These are phyloP conservation scores for Dipsacomyces acuminosporus DNA, from an alignment of 371 early-diverging fungal genomes.

Conservation along the genomic window DNA sequence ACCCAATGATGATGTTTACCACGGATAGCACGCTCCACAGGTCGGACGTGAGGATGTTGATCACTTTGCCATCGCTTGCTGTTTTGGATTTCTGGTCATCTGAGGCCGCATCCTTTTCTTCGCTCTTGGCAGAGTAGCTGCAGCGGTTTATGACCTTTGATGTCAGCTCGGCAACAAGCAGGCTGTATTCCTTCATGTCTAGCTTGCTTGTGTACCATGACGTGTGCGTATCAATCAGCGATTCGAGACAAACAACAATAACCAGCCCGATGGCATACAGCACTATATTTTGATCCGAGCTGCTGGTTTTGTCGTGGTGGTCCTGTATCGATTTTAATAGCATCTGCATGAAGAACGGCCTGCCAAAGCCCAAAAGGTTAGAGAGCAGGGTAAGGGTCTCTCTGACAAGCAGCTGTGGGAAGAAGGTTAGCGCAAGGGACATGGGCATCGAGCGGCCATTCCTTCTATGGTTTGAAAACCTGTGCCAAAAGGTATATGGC, in stretches of 20 bases:
- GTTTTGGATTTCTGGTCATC: constrained; percentile 15
- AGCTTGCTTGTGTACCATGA: no score
- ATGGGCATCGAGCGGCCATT: constrained; percentile 18
- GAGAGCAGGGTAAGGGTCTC: constrained; percentile 12
- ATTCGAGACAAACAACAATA: constrained; percentile 43
- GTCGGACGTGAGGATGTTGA: constrained; percentile 86
- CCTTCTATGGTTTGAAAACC: constrained; percentile 8
- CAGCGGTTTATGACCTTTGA: constrained; percentile 38
- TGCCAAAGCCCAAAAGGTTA: constrained; percentile 24
- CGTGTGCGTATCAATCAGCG: no score
- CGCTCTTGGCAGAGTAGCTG: constrained; percentile 3
- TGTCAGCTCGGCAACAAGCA: constrained; percentile 45
- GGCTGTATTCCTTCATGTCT: no score
- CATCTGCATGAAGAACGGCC: constrained; percentile 47
- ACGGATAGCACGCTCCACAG: constrained; percentile 56
- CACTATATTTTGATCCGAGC: constrained; percentile 42
- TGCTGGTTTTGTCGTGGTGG: constrained; percentile 1
- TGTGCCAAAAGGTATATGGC: constrained; percentile 36
- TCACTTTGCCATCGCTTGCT: constrained; percentile 62
- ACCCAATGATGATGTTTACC: constrained; percentile 53
- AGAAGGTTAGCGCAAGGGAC: constrained; percentile 34
- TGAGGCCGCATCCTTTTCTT: constrained; percentile 4
- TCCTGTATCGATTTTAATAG: constrained; percentile 41
- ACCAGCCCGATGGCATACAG: constrained; percentile 59
- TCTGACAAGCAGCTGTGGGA: constrained; percentile 24